phyloP scores from a whole-genome alignment of 2,329 filamentous ascomycete species.

The Claviceps maximensis region DNA sequence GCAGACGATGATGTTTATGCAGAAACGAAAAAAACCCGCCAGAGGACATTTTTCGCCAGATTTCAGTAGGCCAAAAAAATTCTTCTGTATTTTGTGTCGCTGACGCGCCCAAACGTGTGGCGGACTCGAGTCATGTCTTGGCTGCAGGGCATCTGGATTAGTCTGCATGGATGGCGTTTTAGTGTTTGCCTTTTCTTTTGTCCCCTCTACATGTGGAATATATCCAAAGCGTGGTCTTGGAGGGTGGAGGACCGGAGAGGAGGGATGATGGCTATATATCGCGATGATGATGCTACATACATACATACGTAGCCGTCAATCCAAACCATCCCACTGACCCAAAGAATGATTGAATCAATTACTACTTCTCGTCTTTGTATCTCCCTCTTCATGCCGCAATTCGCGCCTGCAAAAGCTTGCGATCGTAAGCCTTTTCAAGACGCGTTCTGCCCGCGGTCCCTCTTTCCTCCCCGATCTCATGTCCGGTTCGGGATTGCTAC shows the following conservation, averaged over 20 bases:
- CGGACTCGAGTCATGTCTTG: not conserved
- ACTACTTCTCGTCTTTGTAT: too few relatives aligned
- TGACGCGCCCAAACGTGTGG: not conserved
- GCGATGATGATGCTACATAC: not conserved
- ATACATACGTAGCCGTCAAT: too few relatives aligned
- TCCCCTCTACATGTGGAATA: not conserved
- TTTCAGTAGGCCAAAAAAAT: not conserved
- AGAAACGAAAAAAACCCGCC: not conserved
- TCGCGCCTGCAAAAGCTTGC: too few relatives aligned
- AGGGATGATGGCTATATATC: not conserved
- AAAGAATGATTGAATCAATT: too few relatives aligned
- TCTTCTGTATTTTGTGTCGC: not conserved
- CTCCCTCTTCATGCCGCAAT: too few relatives aligned
- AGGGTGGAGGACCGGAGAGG: not conserved
- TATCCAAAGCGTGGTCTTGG: not conserved
- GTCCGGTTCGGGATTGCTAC: too few relatives aligned
- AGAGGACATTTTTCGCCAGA: not conserved
- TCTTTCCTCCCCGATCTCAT: too few relatives aligned
- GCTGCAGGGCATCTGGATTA: not conserved
- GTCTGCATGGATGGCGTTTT: not conserved
- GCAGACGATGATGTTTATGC: not conserved
- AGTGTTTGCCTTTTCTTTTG: not conserved
- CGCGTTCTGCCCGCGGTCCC: too few relatives aligned
- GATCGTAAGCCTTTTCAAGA: too few relatives aligned
- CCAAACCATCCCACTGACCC: too few relatives aligned